A percentile compares a stretch with the other conserved stretches of the same genome.
These are phyloP conservation scores for Crithidia expoeki DNA, from an alignment of 208 protist species.

Conservation along the genomic window DNA sequence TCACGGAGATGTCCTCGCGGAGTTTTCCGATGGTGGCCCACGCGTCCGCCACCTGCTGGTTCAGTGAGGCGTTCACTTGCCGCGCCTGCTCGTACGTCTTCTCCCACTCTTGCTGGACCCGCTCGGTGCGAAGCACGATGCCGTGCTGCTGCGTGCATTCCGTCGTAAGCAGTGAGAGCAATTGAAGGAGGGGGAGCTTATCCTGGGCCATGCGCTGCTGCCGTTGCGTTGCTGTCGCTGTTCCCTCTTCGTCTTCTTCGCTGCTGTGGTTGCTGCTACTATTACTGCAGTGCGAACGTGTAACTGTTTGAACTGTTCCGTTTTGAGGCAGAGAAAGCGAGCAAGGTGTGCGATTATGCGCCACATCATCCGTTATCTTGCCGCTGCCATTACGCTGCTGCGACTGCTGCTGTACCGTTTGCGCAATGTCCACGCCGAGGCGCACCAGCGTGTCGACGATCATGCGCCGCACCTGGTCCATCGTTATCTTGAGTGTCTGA, in stretches of 20 bases:
- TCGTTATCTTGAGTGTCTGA: slow-evolving; percentile 28
- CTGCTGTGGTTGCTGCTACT: neutral
- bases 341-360: neutral
- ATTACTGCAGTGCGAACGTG: neutral
- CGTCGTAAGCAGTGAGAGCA: slow-evolving; percentile 42
- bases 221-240: neutral
- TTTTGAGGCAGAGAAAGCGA: neutral
- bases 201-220: neutral
- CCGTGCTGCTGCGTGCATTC: slow-evolving; percentile 43
- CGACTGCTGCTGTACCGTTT: neutral
- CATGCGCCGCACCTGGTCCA: slow-evolving; percentile 28
- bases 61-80: slow-evolving; percentile 67
- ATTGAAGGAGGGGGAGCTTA: slow-evolving; percentile 36
- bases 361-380: too few species aligned
- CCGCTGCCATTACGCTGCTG: neutral
- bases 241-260: slow-evolving; percentile 1
- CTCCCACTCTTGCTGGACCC: slow-evolving; percentile 78
- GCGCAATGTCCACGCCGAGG: slow-evolving; percentile 28
- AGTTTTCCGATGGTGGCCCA: slow-evolving; percentile 58
- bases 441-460: slow-evolving; percentile 35
- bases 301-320: neutral
- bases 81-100: slow-evolving; percentile 81
- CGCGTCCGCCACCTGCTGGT: slow-evolving; percentile 66
- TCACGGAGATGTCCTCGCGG: slow-evolving; percentile 61
- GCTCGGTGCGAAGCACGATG: slow-evolving; percentile 23